Evolutionary conservation across 2,329 filamentous ascomycete species (phyloP), one percentile per base, ranked within the genome.

Genomic region (Coniella lustricola): DNA sequence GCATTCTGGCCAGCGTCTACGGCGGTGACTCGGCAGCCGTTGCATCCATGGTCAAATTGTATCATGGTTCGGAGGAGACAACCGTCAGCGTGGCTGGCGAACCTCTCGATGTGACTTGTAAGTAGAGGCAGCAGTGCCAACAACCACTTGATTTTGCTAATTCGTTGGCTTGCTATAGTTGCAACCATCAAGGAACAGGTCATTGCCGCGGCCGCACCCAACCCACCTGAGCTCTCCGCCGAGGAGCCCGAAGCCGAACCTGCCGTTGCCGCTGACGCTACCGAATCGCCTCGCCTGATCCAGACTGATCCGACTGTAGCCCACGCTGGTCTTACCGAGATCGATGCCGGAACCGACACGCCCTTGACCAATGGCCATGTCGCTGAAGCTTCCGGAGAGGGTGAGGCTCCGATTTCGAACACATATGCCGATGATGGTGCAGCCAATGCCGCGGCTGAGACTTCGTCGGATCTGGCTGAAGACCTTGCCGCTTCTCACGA

Each of bases 1-100:
- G 87, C 45, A 82, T 88, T 31, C 73, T 94, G 50, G 73, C 90
- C 40, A 77, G 84, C 52, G 84, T 93, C 29, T 93, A 94, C 67
- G 80, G 81, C 39, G 88, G 87, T 40, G 86, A 91, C 59, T 78
- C 86, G 55, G 75, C 72, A 56, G 87, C 86, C 44, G 86, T 93
- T 20, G 71, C 78, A 46, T 80, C 85, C 49, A 89, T 89, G 69
- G 67, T 87, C 60, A 90, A 87, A 71, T 74, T 94, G 50, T 85
- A 90, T 48, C 75, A 87, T 50, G 87, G 85, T 31, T 75, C 79
- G 21, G 74, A 82, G 13, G 86, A 91, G 55, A 72, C 72, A 51
- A 81, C 87, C 2, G 67, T 72, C 55, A 84, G 79, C 56, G 84
- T 86, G 22, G 72, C 75, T 44, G 82, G 84, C 48, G 79, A 84